phyloP scores from a whole-genome alignment of 2,329 filamentous ascomycete species.

The Penicillium fuscoglaucum region DNA sequence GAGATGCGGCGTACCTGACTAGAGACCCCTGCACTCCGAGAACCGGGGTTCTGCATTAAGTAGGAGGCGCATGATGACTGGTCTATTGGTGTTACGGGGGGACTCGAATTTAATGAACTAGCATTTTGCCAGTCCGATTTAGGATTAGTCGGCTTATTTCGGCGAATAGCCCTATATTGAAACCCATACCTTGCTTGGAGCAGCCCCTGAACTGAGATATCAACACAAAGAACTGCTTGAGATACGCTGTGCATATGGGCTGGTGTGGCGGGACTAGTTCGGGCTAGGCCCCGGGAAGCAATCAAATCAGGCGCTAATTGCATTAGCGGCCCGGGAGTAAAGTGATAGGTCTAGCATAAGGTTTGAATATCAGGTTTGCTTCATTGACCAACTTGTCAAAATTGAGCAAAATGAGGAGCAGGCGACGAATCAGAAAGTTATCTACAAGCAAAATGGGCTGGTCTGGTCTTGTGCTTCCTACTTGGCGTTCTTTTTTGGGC shows the following conservation, averaged over 20 bases:
- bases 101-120: not conserved
- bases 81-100: not conserved
- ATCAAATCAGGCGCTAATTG: not conserved
- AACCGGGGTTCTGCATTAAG: not conserved
- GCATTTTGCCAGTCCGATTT: not conserved
- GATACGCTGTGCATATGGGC: not conserved
- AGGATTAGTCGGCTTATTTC: not conserved
- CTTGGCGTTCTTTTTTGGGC: conserved; percentile 1
- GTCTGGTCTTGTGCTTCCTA: conserved; percentile 11
- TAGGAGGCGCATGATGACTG: conserved; percentile 1
- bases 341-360: not conserved
- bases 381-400: conserved; percentile 3
- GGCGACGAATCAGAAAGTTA: conserved; percentile 13
- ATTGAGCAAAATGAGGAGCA: not conserved
- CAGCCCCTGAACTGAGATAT: conserved; percentile 5
- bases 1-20: not conserved
- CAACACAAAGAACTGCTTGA: not conserved
- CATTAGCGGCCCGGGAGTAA: not conserved
- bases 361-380: not conserved
- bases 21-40: not conserved
- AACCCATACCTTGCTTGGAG: not conserved
- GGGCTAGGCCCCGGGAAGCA: not conserved
- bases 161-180: not conserved
- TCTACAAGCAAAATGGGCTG: conserved; percentile 8
- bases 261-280: not conserved